These are phyloP conservation scores for Trypanosomatidae sp. DNA, from an alignment of 208 protist genomes.

Conservation along the genomic window DNA sequence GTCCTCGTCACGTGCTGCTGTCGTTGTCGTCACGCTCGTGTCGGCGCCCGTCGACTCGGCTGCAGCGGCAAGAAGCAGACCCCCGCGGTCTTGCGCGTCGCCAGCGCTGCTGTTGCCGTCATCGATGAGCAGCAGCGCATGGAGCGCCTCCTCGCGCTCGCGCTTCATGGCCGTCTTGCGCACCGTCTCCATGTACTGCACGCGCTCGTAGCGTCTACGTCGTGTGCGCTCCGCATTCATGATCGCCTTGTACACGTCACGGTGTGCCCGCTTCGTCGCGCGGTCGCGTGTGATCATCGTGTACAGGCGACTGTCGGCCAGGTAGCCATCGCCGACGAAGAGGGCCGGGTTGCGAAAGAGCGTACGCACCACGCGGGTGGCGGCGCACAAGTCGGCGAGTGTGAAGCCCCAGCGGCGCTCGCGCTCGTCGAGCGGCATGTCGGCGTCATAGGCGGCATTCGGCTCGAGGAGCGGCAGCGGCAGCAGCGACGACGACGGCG, in stretches of 20 bases:
- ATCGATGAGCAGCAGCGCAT: constrained; percentile 25
- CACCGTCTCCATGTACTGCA: constrained; percentile 55
- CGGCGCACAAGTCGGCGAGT: constrained; percentile 45
- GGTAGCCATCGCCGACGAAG: constrained; percentile 69
- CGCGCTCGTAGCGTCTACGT: constrained; percentile 43
- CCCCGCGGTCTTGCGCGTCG: not conserved
- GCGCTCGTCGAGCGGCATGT: constrained; percentile 26
- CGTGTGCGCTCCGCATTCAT: constrained; percentile 75
- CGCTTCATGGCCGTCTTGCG: constrained; percentile 75
- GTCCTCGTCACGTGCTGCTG: not conserved
- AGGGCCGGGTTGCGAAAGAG: constrained; percentile 68
- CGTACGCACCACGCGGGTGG: constrained; percentile 63
- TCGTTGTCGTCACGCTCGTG: not conserved
- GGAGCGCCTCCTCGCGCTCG: constrained; percentile 70
- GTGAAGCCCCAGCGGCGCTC: constrained; percentile 80
- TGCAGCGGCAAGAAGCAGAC: constrained; percentile 2
- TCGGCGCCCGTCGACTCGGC: not conserved
- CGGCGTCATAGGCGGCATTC: no score
- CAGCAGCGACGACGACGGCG: no score
- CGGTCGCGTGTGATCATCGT: constrained; percentile 86
- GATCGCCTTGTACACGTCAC: constrained; percentile 62
- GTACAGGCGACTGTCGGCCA: constrained; percentile 78
- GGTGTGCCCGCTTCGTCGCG: constrained; percentile 61
- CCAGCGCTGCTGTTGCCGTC: constrained; percentile 5
- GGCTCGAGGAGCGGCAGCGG: no score